These are phyloP conservation scores for Pisolithus sp. DNA, from an alignment of 768 basidiomycete genomes.

Conservation along the genomic window DNA sequence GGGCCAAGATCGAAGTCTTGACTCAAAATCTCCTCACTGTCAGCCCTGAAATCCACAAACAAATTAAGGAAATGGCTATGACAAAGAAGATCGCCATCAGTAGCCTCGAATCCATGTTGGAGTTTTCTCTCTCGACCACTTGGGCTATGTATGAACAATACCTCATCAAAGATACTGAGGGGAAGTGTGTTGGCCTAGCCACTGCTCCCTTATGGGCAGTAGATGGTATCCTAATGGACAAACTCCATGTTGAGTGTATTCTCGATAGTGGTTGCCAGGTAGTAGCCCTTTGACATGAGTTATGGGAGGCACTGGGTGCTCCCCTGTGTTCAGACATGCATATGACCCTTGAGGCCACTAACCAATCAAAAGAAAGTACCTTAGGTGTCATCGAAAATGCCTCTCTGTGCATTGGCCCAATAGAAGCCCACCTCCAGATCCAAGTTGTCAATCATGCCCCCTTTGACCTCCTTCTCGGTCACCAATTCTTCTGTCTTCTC, in stretches of 20 bases:
- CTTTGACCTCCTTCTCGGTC: not conserved
- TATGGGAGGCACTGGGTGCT: not conserved
- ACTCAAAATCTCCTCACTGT: no score
- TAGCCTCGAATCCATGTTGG: not conserved
- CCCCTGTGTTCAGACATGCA: not conserved
- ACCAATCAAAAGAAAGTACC: not conserved
- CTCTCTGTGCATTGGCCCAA: not conserved
- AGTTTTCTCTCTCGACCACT: not conserved
- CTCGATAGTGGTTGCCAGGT: not conserved
- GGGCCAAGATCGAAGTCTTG: no score
- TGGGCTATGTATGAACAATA: not conserved
- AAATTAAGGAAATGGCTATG: no score
- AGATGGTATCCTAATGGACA: not conserved
- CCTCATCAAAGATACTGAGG: not conserved
- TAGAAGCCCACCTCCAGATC: not conserved
- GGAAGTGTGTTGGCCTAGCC: not conserved
- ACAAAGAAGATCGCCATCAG: not conserved
- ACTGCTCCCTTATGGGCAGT: not conserved
- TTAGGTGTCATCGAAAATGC: not conserved
- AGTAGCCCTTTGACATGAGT: not conserved
- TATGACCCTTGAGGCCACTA: not conserved
- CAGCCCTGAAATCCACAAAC: no score
- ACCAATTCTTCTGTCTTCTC: not conserved
- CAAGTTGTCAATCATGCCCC: not conserved
- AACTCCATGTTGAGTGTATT: not conserved